These are phyloP conservation scores for Castanospermum australe DNA, from an alignment of 306 rosid genomes.

Conservation along the genomic window DNA sequence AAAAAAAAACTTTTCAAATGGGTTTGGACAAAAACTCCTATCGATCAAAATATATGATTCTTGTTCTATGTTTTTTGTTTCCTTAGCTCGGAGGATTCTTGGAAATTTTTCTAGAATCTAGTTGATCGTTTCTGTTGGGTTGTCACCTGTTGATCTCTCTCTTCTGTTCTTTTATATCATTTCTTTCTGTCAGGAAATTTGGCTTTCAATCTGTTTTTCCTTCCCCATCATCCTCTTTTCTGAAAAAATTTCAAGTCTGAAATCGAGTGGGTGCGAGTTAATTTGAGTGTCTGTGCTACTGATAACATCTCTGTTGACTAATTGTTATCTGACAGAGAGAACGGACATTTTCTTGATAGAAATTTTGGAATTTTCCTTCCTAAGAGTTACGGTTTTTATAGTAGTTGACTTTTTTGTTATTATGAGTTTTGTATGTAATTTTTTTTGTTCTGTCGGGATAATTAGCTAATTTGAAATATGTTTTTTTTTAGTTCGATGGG, in stretches of 20 bases:
- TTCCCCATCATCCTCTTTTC: too few relatives aligned
- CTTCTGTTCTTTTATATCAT: neutral
- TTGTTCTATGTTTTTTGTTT: neutral
- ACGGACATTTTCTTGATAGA: neutral
- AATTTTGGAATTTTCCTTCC: neutral
- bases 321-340: neutral
- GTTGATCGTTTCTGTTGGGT: neutral
- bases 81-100: neutral
- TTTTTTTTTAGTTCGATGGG: neutral
- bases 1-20: too few relatives aligned
- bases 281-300: neutral
- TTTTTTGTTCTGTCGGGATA: neutral
- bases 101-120: neutral
- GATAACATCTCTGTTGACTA: neutral
- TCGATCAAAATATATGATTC: neutral
- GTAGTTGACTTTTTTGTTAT: neutral
- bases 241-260: neutral
- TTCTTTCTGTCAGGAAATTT: neutral
- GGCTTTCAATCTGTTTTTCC: neutral
- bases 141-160: neutral
- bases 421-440: neutral
- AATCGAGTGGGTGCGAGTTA: neutral
- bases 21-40: neutral
- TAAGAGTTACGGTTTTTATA: neutral
- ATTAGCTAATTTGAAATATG: neutral